These are phyloP conservation scores for Zygoascus flipseniorum DNA, from an alignment of 805 yeast species.

Conservation along the genomic window DNA sequence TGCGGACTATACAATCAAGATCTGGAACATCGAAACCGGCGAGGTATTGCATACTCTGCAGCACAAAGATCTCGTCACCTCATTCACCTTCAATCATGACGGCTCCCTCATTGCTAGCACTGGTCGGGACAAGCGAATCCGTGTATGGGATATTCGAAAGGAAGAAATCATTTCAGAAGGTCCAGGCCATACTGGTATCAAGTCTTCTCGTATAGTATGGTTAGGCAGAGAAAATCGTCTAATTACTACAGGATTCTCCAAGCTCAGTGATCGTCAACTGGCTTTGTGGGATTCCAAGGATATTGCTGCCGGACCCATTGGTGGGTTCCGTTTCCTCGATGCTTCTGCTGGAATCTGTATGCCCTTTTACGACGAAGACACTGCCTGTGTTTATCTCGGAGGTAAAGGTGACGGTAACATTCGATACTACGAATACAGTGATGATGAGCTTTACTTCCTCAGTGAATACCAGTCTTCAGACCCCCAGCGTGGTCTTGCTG, in stretches of 20 bases:
- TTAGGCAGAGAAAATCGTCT: conserved; percentile 77
- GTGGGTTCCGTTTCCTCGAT: conserved; percentile 80
- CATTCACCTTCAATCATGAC: conserved; percentile 82
- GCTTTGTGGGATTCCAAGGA: conserved; percentile 86
- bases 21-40: conserved; percentile 82
- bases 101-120: conserved; percentile 84
- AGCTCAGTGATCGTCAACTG: conserved; percentile 86
- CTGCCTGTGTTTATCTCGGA: conserved; percentile 74
- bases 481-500: conserved; percentile 94
- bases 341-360: conserved; percentile 88
- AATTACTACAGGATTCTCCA: conserved; percentile 90
- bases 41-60: conserved; percentile 61
- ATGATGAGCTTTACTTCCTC: conserved; percentile 72
- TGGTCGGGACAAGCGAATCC: conserved; percentile 79
- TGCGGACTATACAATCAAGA: conserved; percentile 79
- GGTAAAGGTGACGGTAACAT: conserved; percentile 99
- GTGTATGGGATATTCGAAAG: conserved; percentile 84
- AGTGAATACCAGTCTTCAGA: conserved; percentile 86
- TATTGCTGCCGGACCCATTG: conserved; percentile 74
- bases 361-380: conserved; percentile 82
- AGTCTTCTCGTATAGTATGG: conserved; percentile 84
- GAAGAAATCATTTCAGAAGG: conserved; percentile 76
- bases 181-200: conserved; percentile 87
- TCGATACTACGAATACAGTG: conserved; percentile 82
- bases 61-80: conserved; percentile 89